Conservation (phyloP, 768 basidiomycete genomes). For the Kwoniella europaea region DNA sequence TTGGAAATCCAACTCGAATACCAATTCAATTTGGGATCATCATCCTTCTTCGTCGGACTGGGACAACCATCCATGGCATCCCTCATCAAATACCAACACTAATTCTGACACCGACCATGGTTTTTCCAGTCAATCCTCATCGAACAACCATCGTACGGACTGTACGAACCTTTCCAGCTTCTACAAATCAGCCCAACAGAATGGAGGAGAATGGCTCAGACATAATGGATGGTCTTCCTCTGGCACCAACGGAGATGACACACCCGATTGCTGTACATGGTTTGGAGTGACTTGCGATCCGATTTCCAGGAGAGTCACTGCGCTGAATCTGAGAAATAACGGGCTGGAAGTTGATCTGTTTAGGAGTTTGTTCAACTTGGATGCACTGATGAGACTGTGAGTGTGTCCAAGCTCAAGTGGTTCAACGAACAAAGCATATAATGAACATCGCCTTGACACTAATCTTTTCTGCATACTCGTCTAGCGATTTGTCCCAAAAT, state of each 20-base stretch:
- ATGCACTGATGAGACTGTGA: slow-evolving; percentile 28
- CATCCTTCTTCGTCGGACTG: neutral
- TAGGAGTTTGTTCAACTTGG: slow-evolving; percentile 19
- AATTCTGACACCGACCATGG: neutral
- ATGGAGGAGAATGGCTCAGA: slow-evolving; percentile 4
- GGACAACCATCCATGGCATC: neutral
- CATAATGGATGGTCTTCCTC: slow-evolving; percentile 18
- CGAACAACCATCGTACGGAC: slow-evolving; percentile 1
- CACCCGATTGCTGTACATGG: slow-evolving; percentile 33
- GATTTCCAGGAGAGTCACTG: slow-evolving; percentile 15
- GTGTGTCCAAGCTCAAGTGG: no score
- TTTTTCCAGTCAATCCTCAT: neutral
- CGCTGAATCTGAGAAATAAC: slow-evolving; percentile 24
- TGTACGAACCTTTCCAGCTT: slow-evolving; percentile 20
- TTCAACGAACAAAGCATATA: no score
- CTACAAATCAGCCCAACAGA: slow-evolving; percentile 6
- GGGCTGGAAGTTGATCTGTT: slow-evolving; percentile 27
- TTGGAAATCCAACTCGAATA: neutral
- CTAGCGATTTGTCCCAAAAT: slow-evolving; percentile 38
- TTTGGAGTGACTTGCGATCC: slow-evolving; percentile 34
- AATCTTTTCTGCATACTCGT: neutral
- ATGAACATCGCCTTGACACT: neutral
- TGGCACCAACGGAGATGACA: neutral
- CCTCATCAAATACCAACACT: neutral
- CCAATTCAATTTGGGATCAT: neutral